Base-by-base conservation (phyloP, 2,329 filamentous ascomycete species). In the Claviceps paspali region DNA sequence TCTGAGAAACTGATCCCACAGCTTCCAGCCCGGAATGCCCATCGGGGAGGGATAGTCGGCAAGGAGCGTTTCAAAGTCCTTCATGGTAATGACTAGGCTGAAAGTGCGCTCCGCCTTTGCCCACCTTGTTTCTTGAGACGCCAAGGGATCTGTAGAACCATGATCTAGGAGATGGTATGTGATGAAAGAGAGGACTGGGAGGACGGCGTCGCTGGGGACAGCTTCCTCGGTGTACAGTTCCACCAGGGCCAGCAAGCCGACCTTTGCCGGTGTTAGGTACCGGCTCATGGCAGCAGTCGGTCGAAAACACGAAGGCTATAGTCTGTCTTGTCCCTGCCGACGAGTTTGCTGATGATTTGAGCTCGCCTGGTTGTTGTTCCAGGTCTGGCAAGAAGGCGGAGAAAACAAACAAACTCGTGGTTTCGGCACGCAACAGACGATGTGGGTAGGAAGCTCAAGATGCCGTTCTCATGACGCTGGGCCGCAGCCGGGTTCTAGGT, bases 241-340 rank as follows among this genome's bases (percentile, higher is more conserved):
- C 36, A 91, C 71, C 37, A 98, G 71, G 38, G 76, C 74, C 38
- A 96, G 70, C 18, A 95, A 68, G 51, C 81, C 79, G 47, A 96
- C 73, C 54, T 91, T 93, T 47, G 84, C 79, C 10, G 88, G 83
- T n/a, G 83, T 93, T 32, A 96, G 69, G 56, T 81, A 93, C 40
- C 82, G 80, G 49, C 79, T 72, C 79, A 88, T 92, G 36, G 11
- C 43, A 11, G n/a, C 21, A 8, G 11, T 15, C 14, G 21, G n/a
- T 36, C 21, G 9, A 24, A 9, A n/a, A 4, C 9, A 3, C 3
- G 10, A 9, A n/a, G 8, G 15, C 15, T 15, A 28, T 17, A 14
- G 11, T 9, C 29, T 22, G 29, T n/a, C n/a, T n/a, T n/a, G n/a
- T n/a, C n/a, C n/a, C n/a, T n/a, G n/a, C n/a, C n/a, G n/a, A n/a